Base-by-base conservation (phyloP, 805 yeast genomes). In the Cyberlindnera euphorbiae region DNA sequence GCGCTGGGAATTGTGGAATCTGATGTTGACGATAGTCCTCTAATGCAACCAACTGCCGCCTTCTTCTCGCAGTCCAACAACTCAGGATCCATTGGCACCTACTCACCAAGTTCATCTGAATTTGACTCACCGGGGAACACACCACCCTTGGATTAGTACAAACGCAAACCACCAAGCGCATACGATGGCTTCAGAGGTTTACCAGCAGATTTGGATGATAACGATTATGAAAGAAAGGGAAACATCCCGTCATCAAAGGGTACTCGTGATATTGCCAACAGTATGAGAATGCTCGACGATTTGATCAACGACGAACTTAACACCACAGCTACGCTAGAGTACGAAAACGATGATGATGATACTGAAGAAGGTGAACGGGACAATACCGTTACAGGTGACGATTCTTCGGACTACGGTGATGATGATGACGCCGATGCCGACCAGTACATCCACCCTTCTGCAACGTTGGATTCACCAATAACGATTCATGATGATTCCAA, bases 81-180 rank as follows among this genome's bases (percentile, higher is more conserved):
- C 8, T 48, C 55, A 2, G 64, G 65, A 12, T 64, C 71, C 2
- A 66, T 68, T 27, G 73, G 73, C 1, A 69, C 68, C 11, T 68
- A 60, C 47, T 66, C 72, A 3, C 73, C 73, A 14, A 63, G 69
- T 6, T 64, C 71, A 3, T 64, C 70, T 1, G 72, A 67, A 34
- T 56, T 66, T 38, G 71, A 64, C 24, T 62, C 69, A 7, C 69
- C 69, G 8, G 60, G 55, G 23, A 30, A 42, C 22, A 47, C 49
- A 14, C 52, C 52, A 6, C 45, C 49, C 11, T 29, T 42, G 28
- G 38, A 35, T 8, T 43, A 39, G n/a, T 31, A 30, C 18, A 42
- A 40, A 26, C 33, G 28, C 9, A 45, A 45, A 28, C 49, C 50
- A 18, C 29, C 38, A 18, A 31, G 25, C 26, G 32, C 36, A 12